Evolutionary conservation across 495 filamentous ascomycete genomes (phyloP), one percentile per base, ranked within the genome.

Genomic region (Xylaria telfairii): DNA sequence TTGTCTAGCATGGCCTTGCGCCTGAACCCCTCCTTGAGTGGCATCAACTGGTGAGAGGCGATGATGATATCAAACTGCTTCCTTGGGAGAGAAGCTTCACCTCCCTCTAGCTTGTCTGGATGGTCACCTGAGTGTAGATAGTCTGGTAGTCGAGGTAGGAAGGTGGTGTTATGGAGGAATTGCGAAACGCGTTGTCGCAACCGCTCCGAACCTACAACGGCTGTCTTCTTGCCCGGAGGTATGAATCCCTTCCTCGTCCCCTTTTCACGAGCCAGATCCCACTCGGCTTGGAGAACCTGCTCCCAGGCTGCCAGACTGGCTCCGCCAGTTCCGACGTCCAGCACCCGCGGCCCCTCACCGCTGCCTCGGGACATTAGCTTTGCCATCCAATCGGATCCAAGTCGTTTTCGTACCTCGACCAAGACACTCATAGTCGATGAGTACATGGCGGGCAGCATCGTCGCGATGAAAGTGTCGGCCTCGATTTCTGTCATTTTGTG

Each of bases 121-220:
- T 74, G 74, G 5, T 80, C 76, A 8, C 78, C 74, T 3, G 83
- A 82, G 67, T 95, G 92, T n/a, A 93, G 72, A 73, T 94, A 93
- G 74, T 99, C 94, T n/a, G 96, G 96, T 34, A 98, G 83, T 2
- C 94, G 92, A 13, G 96, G 96, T 30, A 99, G 86, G 77, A 99
- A 98, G 0, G 90, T 93, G 0, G 96, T 98, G 75, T 98, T 91
- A 17, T 96, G 88, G 13, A 99, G 86, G 69, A 98, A 87, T 39
- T 81, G 81, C 65, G 93, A 92, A 19, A 92, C 86, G 21, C 94
- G 91, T 28, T 92, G 82, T n/a, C 93, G 90, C 42, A 99, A 85
- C 17, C 75, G 68, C 21, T 82, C 76, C 1, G 82, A 82, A 26
- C 85, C 86, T 4, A 85, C 81, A 8, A 87, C 80, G 1, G 86